Base-by-base conservation (phyloP, 805 yeast genomes). In the Scheffersomyces amazonensis region DNA sequence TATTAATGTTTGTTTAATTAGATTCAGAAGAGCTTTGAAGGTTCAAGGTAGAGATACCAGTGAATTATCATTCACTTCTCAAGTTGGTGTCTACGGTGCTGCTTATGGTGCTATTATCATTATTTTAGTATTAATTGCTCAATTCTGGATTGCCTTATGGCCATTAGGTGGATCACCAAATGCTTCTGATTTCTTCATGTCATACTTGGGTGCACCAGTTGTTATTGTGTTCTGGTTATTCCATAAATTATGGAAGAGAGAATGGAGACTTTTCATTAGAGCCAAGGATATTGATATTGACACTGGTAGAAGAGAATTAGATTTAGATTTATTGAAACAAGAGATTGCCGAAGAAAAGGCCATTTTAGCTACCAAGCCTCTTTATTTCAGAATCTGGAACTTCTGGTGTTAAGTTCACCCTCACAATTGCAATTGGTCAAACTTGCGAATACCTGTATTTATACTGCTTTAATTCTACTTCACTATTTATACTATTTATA, bases 121-220 rank as follows among this genome's bases (percentile, higher is more conserved):
- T 54, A 39, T 64, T 9, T 62, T 79, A 37, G 71, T 80, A 22
- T 48, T 80, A 20, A 59, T 73, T 38, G 83, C 80, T 4, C 85
- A 80, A 54, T 79, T 81, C 59, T 81, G 85, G 82, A 74, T 80
- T 36, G 83, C 85, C 9, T 58, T 80, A 36, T 79, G 68, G 54
- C 86, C 87, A 38, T 58, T 81, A 35, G 80, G 75, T n/a, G 54
- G 41, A 5, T 43, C 48, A 12, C 60, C 67, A 33, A 56, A 39
- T 43, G 68, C 67, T 12, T 48, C 51, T 24, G 52, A 43, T 30
- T 63, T 63, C 48, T 63, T 63, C 49, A 41, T 49, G 30, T 45
- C 58, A 11, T 62, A 60, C 40, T 52, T 63, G 43, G 64, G 66
- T 23, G 53, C 62, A 37, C 68, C 68, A 13, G 60, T 63, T n/a